Evolutionary conservation across 352 stramenopile species (phyloP).

Genomic region (Pythium insidiosum): DNA sequence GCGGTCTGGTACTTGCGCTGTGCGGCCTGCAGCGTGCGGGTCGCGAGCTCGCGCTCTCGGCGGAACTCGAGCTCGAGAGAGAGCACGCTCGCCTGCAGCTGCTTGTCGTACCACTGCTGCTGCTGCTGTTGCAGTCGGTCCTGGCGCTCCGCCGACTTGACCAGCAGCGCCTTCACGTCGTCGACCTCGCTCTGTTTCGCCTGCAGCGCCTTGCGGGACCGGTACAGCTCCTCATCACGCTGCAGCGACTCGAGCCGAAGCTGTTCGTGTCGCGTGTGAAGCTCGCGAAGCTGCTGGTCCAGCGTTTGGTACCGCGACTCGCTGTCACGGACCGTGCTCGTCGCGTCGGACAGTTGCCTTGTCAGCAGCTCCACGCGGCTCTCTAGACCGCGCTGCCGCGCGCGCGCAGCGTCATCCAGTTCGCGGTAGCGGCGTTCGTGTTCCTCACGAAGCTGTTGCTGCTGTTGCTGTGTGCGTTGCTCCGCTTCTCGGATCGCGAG

Average conservation of each 20-base stretch:
- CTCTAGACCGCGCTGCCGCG: too few species aligned
- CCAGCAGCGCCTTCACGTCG: slow-evolving; percentile 30
- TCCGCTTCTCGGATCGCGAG: too few species aligned
- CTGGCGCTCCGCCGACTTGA: slow-evolving; percentile 37
- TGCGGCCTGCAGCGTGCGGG: slow-evolving; percentile 30
- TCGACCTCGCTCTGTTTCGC: slow-evolving; percentile 42
- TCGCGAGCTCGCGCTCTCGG: slow-evolving; percentile 36
- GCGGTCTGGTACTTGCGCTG: slow-evolving; percentile 42
- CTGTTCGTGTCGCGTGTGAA: slow-evolving; percentile 34
- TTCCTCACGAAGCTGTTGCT: too few species aligned
- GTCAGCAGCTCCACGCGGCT: background rate
- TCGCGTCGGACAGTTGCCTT: background rate
- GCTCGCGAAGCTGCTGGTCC: slow-evolving; percentile 34
- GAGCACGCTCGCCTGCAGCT: slow-evolving; percentile 40
- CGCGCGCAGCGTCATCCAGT: too few species aligned
- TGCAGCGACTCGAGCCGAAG: slow-evolving; percentile 28
- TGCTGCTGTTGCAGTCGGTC: slow-evolving; percentile 51
- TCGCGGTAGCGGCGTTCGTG: too few species aligned
- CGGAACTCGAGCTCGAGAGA: slow-evolving; percentile 73
- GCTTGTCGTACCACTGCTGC: slow-evolving; percentile 44
- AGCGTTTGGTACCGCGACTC: slow-evolving; percentile 26
- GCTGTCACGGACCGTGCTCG: background rate
- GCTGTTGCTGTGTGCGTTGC: too few species aligned
- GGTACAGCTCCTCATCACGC: slow-evolving; percentile 50
- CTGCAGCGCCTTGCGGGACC: slow-evolving; percentile 33